phyloP scores from a whole-genome alignment of 1,284 basidiomycete genomes.

The Wallemia ichthyophaga region DNA sequence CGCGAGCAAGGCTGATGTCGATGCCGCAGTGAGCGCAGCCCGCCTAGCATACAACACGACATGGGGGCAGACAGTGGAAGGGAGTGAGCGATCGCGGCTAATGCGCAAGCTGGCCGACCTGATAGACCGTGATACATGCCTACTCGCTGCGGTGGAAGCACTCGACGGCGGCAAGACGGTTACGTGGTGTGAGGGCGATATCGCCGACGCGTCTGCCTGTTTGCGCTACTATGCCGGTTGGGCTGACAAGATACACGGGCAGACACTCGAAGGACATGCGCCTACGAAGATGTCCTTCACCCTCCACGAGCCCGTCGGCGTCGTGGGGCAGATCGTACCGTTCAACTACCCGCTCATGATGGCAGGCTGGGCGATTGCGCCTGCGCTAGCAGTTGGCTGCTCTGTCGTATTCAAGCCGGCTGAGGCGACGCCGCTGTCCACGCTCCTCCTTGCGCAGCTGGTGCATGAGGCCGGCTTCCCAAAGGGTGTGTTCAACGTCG shows the following conservation, averaged over 20 bases:
- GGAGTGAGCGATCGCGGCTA: constrained; percentile 5
- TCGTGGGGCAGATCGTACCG: constrained; percentile 8
- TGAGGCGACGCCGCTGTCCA: constrained; percentile 12
- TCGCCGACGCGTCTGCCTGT: neutral
- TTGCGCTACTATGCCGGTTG: constrained; percentile 5
- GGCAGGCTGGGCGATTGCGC: constrained; percentile 9
- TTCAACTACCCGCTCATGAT: constrained; percentile 4
- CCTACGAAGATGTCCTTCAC: constrained; percentile 6
- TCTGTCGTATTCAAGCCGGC: constrained; percentile 12
- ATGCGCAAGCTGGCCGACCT: constrained; percentile 7
- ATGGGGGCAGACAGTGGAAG: constrained; percentile 6
- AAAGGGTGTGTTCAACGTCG: constrained; percentile 11
- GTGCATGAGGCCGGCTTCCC: constrained; percentile 10
- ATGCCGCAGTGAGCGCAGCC: constrained; percentile 6
- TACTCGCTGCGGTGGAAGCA: constrained; percentile 2
- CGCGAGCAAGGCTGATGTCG: constrained; percentile 6
- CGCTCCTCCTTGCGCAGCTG: constrained; percentile 8
- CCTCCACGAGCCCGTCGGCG: constrained; percentile 14
- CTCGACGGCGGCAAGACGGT: constrained; percentile 8
- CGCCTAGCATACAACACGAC: constrained; percentile 5
- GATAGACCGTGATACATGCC: constrained; percentile 2
- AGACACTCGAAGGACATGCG: constrained; percentile 7
- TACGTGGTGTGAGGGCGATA: constrained; percentile 4
- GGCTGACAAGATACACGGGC: constrained; percentile 2
- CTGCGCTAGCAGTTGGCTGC: constrained; percentile 7